A percentile compares a stretch with the other conserved stretches of the same genome.
phyloP scores from a whole-genome alignment of 2,329 filamentous ascomycete genomes.

The Grosmannia penicillata region DNA sequence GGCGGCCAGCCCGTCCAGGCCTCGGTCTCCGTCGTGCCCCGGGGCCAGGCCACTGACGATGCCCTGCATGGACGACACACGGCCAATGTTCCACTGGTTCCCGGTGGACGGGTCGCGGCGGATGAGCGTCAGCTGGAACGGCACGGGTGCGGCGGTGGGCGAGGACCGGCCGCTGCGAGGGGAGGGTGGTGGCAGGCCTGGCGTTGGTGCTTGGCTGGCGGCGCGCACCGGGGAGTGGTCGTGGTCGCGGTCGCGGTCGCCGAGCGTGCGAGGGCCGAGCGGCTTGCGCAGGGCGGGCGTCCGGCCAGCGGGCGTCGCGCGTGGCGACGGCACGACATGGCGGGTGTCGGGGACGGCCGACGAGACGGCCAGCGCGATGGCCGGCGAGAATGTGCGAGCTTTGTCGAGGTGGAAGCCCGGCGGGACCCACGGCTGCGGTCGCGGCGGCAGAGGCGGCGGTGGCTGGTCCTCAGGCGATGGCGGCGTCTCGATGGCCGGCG shows the following conservation, averaged over 20 bases:
- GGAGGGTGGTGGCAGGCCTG: background rate
- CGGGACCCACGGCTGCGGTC: conserved; percentile 6
- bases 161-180: background rate
- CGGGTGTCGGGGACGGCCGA: no score
- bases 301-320: background rate
- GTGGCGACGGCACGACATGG: background rate
- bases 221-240: background rate
- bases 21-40: no score
- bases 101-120: conserved; percentile 57
- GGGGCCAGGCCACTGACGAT: conserved; percentile 1
- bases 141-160: conserved; percentile 11
- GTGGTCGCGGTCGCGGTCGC: background rate
- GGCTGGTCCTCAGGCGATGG: background rate
- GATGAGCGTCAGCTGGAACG: conserved; percentile 49
- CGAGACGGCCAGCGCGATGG: no score
- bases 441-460: background rate
- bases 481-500: background rate
- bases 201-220: background rate
- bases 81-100: conserved; percentile 63
- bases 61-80: conserved; percentile 39
- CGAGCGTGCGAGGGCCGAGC: conserved; percentile 1
- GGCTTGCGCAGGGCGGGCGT: conserved; percentile 2
- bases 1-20: no score
- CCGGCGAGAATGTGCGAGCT: background rate
- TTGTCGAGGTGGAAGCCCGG: conserved; percentile 7